Conservation (phyloP, 2,329 filamentous ascomycete species). For the Trichoderma afroharzianum region DNA sequence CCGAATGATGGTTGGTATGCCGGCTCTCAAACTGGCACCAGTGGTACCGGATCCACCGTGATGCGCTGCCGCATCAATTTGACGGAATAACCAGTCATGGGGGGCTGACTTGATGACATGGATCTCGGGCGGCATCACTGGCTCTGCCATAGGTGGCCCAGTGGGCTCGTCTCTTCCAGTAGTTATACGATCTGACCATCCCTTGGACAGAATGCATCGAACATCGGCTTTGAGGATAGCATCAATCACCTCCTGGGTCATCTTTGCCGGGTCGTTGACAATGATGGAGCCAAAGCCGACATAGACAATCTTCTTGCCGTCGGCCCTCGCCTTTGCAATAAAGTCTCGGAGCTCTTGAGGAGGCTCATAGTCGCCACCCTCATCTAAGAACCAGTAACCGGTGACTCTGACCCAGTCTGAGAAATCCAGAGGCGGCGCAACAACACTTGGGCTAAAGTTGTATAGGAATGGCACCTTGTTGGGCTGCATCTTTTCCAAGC, state of each 20-base stretch:
- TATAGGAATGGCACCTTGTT: constrained; percentile 99
- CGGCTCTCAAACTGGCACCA: constrained; percentile 84
- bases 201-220: constrained; percentile 90
- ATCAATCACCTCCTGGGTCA: constrained; percentile 91
- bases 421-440: constrained; percentile 91
- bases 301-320: constrained; percentile 90
- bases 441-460: constrained; percentile 92
- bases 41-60: constrained; percentile 95
- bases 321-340: constrained; percentile 74
- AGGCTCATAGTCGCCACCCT: constrained; percentile 66
- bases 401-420: constrained; percentile 97
- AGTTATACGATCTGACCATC: constrained; percentile 80
- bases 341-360: constrained; percentile 74
- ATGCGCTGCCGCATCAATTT: constrained; percentile 91
- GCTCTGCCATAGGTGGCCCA: constrained; percentile 55
- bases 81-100: constrained; percentile 93
- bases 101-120: constrained; percentile 85
- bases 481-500: constrained; percentile 83
- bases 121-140: constrained; percentile 73
- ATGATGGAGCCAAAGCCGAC: constrained; percentile 97
- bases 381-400: constrained; percentile 96
- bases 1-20: constrained; percentile 89
- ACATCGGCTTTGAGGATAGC: constrained; percentile 89
- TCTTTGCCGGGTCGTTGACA: constrained; percentile 79
- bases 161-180: constrained; percentile 44